A percentile compares a stretch with the other conserved stretches of the same genome.
Conservation (phyloP, 2,329 filamentous ascomycete genomes). For the Fusarium domesticum region DNA sequence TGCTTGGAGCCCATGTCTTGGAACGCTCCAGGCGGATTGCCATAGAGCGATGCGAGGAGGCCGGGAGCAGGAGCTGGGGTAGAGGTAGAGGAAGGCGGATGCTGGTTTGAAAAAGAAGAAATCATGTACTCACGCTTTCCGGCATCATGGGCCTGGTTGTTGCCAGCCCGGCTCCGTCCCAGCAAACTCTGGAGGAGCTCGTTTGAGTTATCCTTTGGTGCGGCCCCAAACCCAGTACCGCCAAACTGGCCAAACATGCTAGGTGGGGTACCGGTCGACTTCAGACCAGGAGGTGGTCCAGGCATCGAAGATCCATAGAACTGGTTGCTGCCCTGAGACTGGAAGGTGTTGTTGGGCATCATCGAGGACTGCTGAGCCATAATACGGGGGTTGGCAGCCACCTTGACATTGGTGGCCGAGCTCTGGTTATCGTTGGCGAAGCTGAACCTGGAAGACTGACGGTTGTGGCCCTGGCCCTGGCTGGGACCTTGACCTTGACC, state of each 20-base stretch:
- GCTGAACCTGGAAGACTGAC: constrained; percentile 82
- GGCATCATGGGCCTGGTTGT: constrained; percentile 73
- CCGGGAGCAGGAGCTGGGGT: constrained; percentile 85
- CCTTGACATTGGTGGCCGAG: constrained; percentile 60
- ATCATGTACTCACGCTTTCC: constrained; percentile 99
- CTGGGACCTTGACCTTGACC: constrained; percentile 4
- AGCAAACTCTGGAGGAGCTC: constrained; percentile 76
- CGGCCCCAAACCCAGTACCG: constrained; percentile 62
- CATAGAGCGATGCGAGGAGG: constrained; percentile 89
- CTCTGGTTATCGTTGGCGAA: constrained; percentile 73
- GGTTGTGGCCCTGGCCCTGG: constrained; percentile 66
- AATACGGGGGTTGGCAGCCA: constrained; percentile 72
- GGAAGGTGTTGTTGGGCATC: constrained; percentile 67
- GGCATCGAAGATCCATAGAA: constrained; percentile 85
- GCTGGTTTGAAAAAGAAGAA: constrained; percentile 87
- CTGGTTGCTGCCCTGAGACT: constrained; percentile 60
- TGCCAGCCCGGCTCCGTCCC: constrained; percentile 64
- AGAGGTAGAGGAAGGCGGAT: constrained; percentile 76
- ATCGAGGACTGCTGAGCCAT: constrained; percentile 86
- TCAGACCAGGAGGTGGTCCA: constrained; percentile 89
- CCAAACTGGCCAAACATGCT: constrained; percentile 95
- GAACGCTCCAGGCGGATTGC: constrained; percentile 78
- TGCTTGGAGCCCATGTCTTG: constrained; percentile 94
- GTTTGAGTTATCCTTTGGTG: constrained; percentile 66
- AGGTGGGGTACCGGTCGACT: constrained; percentile 90